A percentile compares a stretch with the other conserved stretches of the same genome.
Evolutionary conservation across 768 basidiomycete genomes (phyloP).

Genomic region (Arthromyces matolae): DNA sequence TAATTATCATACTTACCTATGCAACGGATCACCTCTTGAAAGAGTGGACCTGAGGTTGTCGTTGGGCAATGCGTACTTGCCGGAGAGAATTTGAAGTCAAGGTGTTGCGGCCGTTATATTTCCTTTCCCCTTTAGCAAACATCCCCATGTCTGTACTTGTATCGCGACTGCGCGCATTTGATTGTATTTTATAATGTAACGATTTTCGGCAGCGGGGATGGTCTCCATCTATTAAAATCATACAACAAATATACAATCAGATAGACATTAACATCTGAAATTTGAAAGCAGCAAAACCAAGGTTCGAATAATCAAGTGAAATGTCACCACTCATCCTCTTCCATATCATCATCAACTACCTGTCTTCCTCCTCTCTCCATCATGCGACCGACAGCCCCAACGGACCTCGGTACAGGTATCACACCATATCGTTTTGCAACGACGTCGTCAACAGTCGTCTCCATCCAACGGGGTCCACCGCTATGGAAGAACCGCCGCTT

Average conservation of each 20-base stretch:
- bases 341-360: constrained; percentile 14
- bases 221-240: not conserved
- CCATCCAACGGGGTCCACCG: constrained; percentile 32
- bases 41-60: not conserved
- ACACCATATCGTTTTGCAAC: constrained; percentile 17
- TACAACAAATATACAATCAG: constrained; percentile 2
- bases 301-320: too few species aligned
- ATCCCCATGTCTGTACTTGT: too few species aligned
- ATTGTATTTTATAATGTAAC: not conserved
- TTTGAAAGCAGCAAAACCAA: not conserved
- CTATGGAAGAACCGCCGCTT: constrained; percentile 62
- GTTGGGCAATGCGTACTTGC: constrained; percentile 1
- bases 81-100: not conserved
- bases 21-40: not conserved
- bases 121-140: not conserved
- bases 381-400: constrained; percentile 11
- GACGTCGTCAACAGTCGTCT: constrained; percentile 25
- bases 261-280: not conserved
- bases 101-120: too few species aligned
- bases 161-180: not conserved
- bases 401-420: constrained; percentile 13
- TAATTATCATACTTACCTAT: too few species aligned
- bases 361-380: constrained; percentile 24
- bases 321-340: constrained; percentile 28
- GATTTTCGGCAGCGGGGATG: too few species aligned